phyloP scores from a whole-genome alignment of 148 eudicot genomes.

The Amaranthus hypochondriacus region DNA sequence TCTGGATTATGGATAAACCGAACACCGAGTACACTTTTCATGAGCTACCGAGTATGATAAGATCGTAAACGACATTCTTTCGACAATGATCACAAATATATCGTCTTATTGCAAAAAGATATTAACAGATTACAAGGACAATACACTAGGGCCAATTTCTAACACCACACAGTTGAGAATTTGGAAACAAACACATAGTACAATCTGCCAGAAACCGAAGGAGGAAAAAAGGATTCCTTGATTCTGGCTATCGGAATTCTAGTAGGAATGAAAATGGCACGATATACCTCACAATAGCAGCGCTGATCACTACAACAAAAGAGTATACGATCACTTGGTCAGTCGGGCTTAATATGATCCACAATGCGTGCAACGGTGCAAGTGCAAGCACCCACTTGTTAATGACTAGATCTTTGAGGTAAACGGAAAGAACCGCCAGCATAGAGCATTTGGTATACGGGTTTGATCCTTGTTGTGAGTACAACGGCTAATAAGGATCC shows the following conservation, averaged over 20 bases:
- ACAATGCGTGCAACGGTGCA: background rate
- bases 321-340: background rate
- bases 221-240: background rate
- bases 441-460: slow-evolving; percentile 89
- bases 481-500: slow-evolving; percentile 62
- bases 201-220: slow-evolving; percentile 6
- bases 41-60: background rate
- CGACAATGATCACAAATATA: background rate
- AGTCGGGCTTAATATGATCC: background rate
- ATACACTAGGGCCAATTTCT: slow-evolving; percentile 5
- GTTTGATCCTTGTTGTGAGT: slow-evolving; percentile 65
- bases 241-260: background rate
- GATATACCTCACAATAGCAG: background rate
- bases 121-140: slow-evolving; percentile 8
- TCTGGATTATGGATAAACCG: background rate
- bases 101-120: background rate
- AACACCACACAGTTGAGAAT: background rate
- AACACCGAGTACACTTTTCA: background rate
- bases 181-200: slow-evolving; percentile 2
- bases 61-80: background rate
- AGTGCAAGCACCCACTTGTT: slow-evolving; percentile 8
- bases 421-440: slow-evolving; percentile 73
- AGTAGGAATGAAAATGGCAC: background rate
- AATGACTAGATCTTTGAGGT: slow-evolving; percentile 45
- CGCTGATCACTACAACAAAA: background rate